Evolutionary conservation across 257 asterid species (phyloP), one percentile per base, ranked within the genome.

Genomic region (Sherardia arvensis): DNA sequence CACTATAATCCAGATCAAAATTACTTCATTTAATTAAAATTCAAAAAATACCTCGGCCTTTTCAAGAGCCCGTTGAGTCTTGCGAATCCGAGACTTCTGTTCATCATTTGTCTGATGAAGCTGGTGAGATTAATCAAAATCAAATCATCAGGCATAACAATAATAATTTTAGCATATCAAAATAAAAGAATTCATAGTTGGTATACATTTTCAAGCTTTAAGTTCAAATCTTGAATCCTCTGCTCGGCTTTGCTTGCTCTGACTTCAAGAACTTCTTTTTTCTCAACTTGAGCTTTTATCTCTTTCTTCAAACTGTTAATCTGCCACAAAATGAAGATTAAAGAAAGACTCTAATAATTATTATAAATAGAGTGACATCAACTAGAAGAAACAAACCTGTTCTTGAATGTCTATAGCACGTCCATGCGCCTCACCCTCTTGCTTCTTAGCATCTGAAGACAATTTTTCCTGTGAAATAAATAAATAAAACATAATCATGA

Each of bases 181-280:
- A 12, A 66, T 49, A 22, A 18, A 29, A 66, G 21, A 21, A 17
- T 21, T n/a, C 53, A 49, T 8, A 3, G 53, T 48, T 32, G 70
- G 70, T 84, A 43, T 73, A 77, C 88, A 69, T 69, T 71, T 73
- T 80, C 77, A 72, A 80, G 80, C 60, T 80, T 80, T 53, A 48
- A 33, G 66, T 69, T 80, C 77, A 75, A 45, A 48, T 71, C 74
- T 60, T 77, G 71, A 20, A 75, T 71, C 72, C 66, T 75, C 62
- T 61, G 36, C 76, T 80, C 82, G 1, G 82, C 78, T 49, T 21
- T 49, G 70, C 62, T 64, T 66, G 81, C 68, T 8, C 57, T 69
- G 60, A 53, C 54, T 27, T 75, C 84, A 43, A 83, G 67, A 17
- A 21, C 66, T 60, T 56, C 70, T 53, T 71, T 80, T 66, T 73